phyloP scores from a whole-genome alignment of 2,329 filamentous ascomycete species.

The Fusarium secorum region DNA sequence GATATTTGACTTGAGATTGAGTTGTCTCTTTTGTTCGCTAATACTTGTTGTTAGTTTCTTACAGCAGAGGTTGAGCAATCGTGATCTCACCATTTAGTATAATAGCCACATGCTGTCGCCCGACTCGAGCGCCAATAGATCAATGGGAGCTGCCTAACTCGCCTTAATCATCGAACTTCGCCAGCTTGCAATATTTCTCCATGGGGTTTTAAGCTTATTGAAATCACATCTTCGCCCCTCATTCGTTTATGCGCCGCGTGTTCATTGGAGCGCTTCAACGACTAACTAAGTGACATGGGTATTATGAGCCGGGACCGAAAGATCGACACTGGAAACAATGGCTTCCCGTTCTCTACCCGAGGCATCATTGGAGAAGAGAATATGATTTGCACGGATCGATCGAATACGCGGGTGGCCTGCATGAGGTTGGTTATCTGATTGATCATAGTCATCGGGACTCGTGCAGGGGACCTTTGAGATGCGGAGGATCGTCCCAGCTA shows the following conservation, averaged over 20 bases:
- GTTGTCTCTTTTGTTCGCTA: background rate
- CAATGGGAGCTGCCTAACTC: background rate
- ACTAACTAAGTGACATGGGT: slow-evolving; percentile 18
- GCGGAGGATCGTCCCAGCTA: background rate
- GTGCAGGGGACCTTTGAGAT: background rate
- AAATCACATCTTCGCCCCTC: slow-evolving; percentile 6
- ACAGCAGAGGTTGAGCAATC: background rate
- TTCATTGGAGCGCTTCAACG: slow-evolving; percentile 30
- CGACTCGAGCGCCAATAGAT: slow-evolving; percentile 16
- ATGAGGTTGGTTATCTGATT: background rate
- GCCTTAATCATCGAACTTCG: background rate
- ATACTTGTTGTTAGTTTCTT: background rate
- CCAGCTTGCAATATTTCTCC: background rate
- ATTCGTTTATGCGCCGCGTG: slow-evolving; percentile 22
- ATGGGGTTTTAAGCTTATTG: background rate
- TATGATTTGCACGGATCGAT: slow-evolving; percentile 10
- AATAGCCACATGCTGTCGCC: background rate
- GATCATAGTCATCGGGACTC: background rate
- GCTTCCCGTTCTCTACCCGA: background rate
- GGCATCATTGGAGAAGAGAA: background rate
- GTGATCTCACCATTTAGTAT: background rate
- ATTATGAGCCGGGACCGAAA: background rate
- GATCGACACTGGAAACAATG: slow-evolving; percentile 18
- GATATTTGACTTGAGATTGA: background rate
- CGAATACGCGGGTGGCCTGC: background rate